A percentile compares a stretch with the other conserved stretches of the same genome.
Evolutionary conservation across 768 basidiomycete genomes (phyloP).

Genomic region (Hysterangium stoloniferum): DNA sequence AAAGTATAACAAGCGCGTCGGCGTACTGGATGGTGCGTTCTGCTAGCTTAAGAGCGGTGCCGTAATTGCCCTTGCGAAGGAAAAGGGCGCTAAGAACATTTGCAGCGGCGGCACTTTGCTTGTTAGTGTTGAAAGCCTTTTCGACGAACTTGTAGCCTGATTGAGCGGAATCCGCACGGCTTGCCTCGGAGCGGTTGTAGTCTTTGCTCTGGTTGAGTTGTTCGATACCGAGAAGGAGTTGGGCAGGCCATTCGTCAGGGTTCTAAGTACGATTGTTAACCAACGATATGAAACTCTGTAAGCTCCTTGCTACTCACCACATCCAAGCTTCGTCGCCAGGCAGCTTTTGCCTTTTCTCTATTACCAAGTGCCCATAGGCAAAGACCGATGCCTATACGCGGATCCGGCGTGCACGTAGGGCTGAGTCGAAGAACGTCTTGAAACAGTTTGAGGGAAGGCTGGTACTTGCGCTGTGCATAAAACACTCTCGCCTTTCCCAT

Average conservation of each 20-base stretch:
- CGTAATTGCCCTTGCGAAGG: constrained; percentile 57
- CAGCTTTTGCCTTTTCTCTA: constrained; percentile 70
- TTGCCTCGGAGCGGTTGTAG: constrained; percentile 51
- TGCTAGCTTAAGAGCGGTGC: constrained; percentile 81
- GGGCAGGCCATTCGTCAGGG: constrained; percentile 68
- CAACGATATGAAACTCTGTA: background rate
- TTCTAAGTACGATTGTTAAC: constrained; percentile 42
- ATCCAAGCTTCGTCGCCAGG: constrained; percentile 86
- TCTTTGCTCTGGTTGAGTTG: constrained; percentile 81
- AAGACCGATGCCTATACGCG: constrained; percentile 90
- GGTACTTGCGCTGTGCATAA: constrained; percentile 69
- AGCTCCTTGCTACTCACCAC: constrained; percentile 46
- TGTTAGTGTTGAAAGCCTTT: constrained; percentile 68
- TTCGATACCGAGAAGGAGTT: constrained; percentile 78
- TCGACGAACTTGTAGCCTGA: constrained; percentile 65
- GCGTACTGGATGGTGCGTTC: constrained; percentile 93
- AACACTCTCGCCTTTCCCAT: constrained; percentile 86
- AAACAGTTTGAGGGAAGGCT: constrained; percentile 75
- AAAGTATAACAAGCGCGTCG: constrained; percentile 75
- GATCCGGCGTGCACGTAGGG: constrained; percentile 81
- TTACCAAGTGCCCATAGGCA: constrained; percentile 90
- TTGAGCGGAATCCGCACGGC: constrained; percentile 53
- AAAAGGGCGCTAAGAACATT: constrained; percentile 79
- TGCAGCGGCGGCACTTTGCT: constrained; percentile 73
- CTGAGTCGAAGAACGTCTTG: constrained; percentile 75